phyloP scores from a whole-genome alignment of 345 rosid species.

The Ceriops tagal region DNA sequence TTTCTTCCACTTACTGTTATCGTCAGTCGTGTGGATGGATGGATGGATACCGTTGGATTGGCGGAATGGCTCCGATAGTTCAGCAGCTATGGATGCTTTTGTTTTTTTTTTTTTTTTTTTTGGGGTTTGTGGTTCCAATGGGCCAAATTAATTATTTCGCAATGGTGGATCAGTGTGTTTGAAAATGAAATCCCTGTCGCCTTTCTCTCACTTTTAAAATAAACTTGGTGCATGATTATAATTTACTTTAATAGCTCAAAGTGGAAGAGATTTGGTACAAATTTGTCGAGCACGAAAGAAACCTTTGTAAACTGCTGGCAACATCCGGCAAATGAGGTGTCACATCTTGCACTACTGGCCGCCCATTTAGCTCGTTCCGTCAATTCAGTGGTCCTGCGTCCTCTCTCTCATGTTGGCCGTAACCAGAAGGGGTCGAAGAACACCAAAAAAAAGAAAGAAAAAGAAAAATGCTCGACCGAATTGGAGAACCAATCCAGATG shows the following conservation, averaged over 20 bases:
- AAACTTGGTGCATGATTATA: slow-evolving; percentile 2
- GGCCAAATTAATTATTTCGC: background rate
- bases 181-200: background rate
- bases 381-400: slow-evolving; percentile 23
- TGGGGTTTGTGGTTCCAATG: no score
- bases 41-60: no score
- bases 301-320: background rate
- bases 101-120: no score
- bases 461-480: background rate
- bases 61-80: background rate
- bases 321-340: slow-evolving; percentile 4
- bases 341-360: slow-evolving; percentile 12
- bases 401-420: slow-evolving; percentile 1
- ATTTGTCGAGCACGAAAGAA: background rate
- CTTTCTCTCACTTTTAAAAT: slow-evolving; percentile 13
- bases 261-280: background rate
- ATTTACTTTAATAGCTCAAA: slow-evolving; percentile 1
- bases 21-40: no score
- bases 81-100: background rate
- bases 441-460: background rate
- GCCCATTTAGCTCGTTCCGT: slow-evolving; percentile 11
- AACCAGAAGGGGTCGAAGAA: background rate
- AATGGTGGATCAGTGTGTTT: background rate
- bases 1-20: no score
- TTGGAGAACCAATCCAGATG: background rate